Base-by-base conservation (phyloP, 2,329 filamentous ascomycete species). In the Trichoderma sp. region DNA sequence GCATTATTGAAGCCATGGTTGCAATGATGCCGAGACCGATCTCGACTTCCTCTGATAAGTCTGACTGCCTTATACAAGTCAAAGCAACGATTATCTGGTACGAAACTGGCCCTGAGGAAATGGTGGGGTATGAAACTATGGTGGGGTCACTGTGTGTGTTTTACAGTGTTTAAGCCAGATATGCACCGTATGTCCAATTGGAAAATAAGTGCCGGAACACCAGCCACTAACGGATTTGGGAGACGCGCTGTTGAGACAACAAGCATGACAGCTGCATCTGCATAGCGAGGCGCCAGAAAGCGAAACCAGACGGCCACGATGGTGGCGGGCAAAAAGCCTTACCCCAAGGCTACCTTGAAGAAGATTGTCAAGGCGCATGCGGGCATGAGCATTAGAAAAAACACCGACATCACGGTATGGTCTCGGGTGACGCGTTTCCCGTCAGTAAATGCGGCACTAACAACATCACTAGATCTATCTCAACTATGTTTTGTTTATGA, bases 281-380 rank as follows among this genome's bases (percentile, higher is more conserved):
- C 53, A 53, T n/a, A 53, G 18, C 43, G 34, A 60, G 26, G 18
- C 18, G 62, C 34, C 26, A 32, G 39, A 26, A 63, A 53, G 28
- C 24, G 43, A 39, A 36, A 67, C 32, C 30, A 24, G 30, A 24
- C 47, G 24, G 6, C 28, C 68, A 73, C 71, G 51, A 82, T 82
- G 81, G 80, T 79, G 4, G 76, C 81, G 14, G 86, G 89, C 26
- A 90, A 91, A 78, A 95, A 94, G 76, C 85, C 93, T 15, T 97
- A 97, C 78, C 94, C 94, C 12, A 91, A 94, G 74, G 90, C 89
- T 21, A 96, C 93, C 0, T 86, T 97, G 76, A 96, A 94, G 82
- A 95, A 94, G 81, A 95, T 97, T 73, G 87, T 97, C 78, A 97
- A 97, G 83, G 94, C 93, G 21, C 94, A 97, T 81, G 92, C 93